Conservation (phyloP, 1,284 basidiomycete species). For the Taiwanofungus camphoratus region DNA sequence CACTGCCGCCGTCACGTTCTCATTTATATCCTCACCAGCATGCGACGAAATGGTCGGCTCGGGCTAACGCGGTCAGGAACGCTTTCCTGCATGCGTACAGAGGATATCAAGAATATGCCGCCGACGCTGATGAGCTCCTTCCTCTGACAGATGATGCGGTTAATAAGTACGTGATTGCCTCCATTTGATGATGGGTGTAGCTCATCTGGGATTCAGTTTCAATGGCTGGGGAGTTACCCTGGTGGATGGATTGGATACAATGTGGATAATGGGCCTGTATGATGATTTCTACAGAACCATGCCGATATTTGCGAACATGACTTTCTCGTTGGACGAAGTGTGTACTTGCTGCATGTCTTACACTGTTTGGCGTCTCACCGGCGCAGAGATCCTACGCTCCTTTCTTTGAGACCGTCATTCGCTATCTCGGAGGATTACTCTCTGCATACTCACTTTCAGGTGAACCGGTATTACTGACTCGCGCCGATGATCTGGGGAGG, state of each 20-base stretch:
- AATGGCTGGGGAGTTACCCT: conserved; percentile 78
- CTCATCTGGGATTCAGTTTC: conserved; percentile 32
- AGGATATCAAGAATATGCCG: conserved; percentile 53
- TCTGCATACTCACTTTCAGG: conserved; percentile 61
- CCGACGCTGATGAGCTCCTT: conserved; percentile 53
- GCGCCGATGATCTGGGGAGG: conserved; percentile 45
- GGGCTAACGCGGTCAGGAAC: conserved; percentile 48
- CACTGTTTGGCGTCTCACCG: not conserved
- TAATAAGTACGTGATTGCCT: conserved; percentile 44
- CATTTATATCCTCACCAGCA: not conserved
- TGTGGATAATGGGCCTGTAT: conserved; percentile 63
- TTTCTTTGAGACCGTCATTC: conserved; percentile 68
- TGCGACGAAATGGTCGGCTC: conserved; percentile 36
- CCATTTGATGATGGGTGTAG: too few relatives aligned
- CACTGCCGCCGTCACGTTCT: not conserved
- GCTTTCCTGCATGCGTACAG: conserved; percentile 61
- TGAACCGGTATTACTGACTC: conserved; percentile 39
- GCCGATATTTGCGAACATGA: conserved; percentile 51
- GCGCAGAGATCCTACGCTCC: conserved; percentile 33
- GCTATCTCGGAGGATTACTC: conserved; percentile 62
- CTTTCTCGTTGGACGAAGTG: conserved; percentile 43
- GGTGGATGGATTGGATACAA: conserved; percentile 71
- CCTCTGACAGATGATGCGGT: conserved; percentile 42
- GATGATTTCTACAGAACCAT: conserved; percentile 67
- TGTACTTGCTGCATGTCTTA: conserved; percentile 3